These are phyloP conservation scores for Trichoderma sp. DNA, from an alignment of 2,329 filamentous ascomycete genomes.

Conservation along the genomic window DNA sequence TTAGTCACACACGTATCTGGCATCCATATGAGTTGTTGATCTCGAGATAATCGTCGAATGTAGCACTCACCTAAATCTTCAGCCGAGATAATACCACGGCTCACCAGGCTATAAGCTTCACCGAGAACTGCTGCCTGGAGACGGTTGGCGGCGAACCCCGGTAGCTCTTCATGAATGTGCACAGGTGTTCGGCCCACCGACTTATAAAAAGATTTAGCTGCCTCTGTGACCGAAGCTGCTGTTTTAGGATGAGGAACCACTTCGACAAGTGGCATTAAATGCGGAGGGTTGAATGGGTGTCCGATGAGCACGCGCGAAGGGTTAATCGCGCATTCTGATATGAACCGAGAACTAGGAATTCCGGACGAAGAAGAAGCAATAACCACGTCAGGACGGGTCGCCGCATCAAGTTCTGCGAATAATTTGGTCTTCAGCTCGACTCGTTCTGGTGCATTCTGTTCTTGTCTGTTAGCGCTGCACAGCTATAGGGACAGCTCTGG, in stretches of 20 bases:
- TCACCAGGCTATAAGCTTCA: constrained; percentile 44
- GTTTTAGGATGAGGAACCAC: constrained; percentile 46
- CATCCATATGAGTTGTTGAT: not conserved
- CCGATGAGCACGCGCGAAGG: constrained; percentile 47
- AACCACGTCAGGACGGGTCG: constrained; percentile 39
- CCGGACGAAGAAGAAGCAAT: constrained; percentile 48
- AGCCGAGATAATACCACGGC: constrained; percentile 39
- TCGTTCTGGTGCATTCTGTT: constrained; percentile 45
- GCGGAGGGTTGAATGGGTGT: constrained; percentile 54
- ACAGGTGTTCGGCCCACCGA: not conserved
- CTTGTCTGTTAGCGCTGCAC: not conserved
- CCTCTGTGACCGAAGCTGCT: constrained; percentile 31
- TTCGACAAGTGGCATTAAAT: constrained; percentile 53
- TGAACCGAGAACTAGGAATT: constrained; percentile 34
- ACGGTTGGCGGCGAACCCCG: constrained; percentile 48
- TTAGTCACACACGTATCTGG: constrained; percentile 32
- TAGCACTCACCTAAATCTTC: constrained; percentile 31
- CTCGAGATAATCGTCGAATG: not conserved
- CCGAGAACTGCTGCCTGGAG: constrained; percentile 44
- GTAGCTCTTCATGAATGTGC: not conserved
- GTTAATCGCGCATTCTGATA: constrained; percentile 26
- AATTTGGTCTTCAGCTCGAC: constrained; percentile 46
- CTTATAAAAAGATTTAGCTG: not conserved
- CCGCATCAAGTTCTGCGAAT: constrained; percentile 41
- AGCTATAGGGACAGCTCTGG: not conserved